Evolutionary conservation across 1,284 basidiomycete species (phyloP), one percentile per base, ranked within the genome.

Genomic region (Coniferiporia weirii): DNA sequence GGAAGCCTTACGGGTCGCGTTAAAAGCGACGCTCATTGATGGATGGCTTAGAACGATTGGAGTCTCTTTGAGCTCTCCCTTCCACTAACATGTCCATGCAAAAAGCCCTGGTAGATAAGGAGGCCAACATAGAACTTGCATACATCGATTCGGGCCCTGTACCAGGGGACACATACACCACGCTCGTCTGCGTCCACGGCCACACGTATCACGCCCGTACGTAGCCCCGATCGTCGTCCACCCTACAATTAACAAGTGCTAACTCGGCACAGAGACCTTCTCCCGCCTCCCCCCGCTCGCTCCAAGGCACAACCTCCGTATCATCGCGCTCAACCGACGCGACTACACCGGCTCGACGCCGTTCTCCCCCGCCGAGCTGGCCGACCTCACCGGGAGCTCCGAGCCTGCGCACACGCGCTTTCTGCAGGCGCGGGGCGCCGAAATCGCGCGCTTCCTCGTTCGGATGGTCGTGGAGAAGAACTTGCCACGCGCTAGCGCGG

Each of bases 281-380:
- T 52, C 52, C 13, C 44, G 53, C 13, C 57, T 62, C 15, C 9
- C 59, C 20, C 27, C 56, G 36, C 35, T 50, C 22, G 57, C 61
- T 6, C 34, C 15, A 13, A 47, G 54, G 34, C 32, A 56, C 50
- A 56, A 56, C 38, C 27, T 62, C 1, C 57, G 61, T 13, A 46
- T 62, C 52, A 56, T 62, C 32, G 56, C 57, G 1, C 54, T 64
- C 32, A 63, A 60, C 35, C 59, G 63, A n/a, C 57, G 63, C 6
- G 63, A 64, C 54, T 64, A 61, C 36, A 35, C 32, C 15, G 61
- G 63, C 17, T 64, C 63, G 9, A 54, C 63, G 17, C 56, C 56
- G 7, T 63, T 59, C 22, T 46, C 62, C 12, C 22, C 12, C 10
- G 15, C 52, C 10, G 63, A 64, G 44, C 35, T 64, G 1, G 27